Percentiles rank a stretch among this genome's conserved stretches.
These are phyloP conservation scores for Fragaria nilgerrensis DNA, from an alignment of 306 rosid species.

Conservation along the genomic window DNA sequence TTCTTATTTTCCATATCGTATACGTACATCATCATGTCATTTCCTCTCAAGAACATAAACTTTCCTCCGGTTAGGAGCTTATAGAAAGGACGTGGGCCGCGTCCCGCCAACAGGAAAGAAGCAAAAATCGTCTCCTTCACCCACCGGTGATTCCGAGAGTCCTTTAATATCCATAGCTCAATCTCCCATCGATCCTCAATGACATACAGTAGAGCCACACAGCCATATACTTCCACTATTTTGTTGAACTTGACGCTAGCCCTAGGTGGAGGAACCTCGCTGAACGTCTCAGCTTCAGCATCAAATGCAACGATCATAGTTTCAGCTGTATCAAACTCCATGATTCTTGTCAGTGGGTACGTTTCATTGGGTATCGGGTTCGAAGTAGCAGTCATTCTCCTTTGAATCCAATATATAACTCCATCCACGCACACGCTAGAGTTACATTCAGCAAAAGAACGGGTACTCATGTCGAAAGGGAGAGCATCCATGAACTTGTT, in stretches of 20 bases:
- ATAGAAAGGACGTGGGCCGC: background rate
- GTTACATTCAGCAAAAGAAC: background rate
- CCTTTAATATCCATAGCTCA: background rate
- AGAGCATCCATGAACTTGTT: background rate
- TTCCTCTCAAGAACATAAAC: background rate
- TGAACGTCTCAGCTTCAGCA: background rate
- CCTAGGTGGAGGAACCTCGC: background rate
- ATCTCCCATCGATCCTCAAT: background rate
- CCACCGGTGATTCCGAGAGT: background rate
- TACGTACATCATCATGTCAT: background rate
- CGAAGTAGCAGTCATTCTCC: background rate
- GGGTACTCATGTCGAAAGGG: background rate
- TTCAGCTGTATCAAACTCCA: background rate
- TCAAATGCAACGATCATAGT: background rate
- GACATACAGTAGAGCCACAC: background rate
- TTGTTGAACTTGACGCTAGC: background rate
- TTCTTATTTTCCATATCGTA: background rate
- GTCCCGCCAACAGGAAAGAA: background rate
- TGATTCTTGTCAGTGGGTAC: background rate
- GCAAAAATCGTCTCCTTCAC: background rate
- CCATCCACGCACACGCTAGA: background rate
- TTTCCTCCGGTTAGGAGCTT: background rate
- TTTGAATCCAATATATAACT: background rate
- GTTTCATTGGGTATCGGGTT: background rate
- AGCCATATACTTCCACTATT: background rate